Evolutionary conservation across 2,329 filamentous ascomycete species (phyloP), one percentile per base, ranked within the genome.

Genomic region (Bipolaris gigantea): DNA sequence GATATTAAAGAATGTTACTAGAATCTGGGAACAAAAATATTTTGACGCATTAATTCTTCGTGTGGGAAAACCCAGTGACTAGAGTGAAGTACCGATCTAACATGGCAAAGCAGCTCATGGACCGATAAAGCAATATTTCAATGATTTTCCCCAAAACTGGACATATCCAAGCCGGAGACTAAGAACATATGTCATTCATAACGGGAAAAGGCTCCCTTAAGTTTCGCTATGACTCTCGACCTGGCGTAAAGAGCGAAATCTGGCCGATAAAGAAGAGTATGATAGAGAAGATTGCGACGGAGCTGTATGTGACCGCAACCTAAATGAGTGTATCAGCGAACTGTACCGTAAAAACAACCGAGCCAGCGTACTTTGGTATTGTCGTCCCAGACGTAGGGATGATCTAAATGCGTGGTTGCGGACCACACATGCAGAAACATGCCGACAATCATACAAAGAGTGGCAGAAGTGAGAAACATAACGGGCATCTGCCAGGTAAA

Each of bases 371-470:
- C 69, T 60, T 71, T 73, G 1, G 63, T 62, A 42, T 73, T 68
- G 23, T 60, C 58, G 40, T 74, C 66, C 70, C 67, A 74, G 59
- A 67, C 64, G 9, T 50, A 32, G n/a, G 62, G 57, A 48, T 58
- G 48, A 6, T 64, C 44, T 27, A 65, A 46, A 16, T 66, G 58
- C 18, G 56, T 57, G 13, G 70, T 71, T 7, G 72, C 71, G 19
- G 60, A 65, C 74, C 74, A 76, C 11, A 75, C 68, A 53, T 75
- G 67, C n/a, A 74, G 43, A 32, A 71, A 75, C 69, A 75, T 71
- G 2, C 74, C 73, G 7, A 67, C 46, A 21, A 76, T 65, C 73
- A 76, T 75, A n/a, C 65, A 69, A 1, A 75, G 44, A 4, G 70
- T 70, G 6, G 70, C 66, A 4, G 62, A 63, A 0, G 72, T 70